Base-by-base conservation (phyloP, 371 early-diverging fungal species). In the Zopfochytrium polystomum region DNA sequence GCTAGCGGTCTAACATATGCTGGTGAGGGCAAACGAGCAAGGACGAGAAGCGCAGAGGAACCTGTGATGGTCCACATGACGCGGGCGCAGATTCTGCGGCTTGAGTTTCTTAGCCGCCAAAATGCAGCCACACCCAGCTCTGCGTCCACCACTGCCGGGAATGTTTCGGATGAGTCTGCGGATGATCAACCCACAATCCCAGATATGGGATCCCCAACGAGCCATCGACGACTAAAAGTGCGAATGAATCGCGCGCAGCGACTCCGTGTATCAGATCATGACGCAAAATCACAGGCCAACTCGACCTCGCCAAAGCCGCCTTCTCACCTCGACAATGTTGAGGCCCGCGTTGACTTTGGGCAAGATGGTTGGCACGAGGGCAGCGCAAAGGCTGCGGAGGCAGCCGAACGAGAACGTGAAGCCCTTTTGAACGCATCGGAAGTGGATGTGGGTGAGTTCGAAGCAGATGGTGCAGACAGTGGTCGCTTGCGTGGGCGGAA, bases 261-360 rank as follows among this genome's bases (percentile, higher is more conserved):
- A 43, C 49, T 65, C 4, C 27, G 65, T 3, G 26, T 58, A 2
- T 52, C 27, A 53, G 65, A 65, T 33, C 58, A 58, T 15, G 52
- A 58, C 20, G 49, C 33, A n/a, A 26, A 54, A 15, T 25, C 20
- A 18, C 38, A 38, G 38, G 11, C 11, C 11, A 11, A 7, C 11
- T 38, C 18, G 38, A 11, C 18, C 7, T 38, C 38, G 11, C 11
- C 11, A 38, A 7, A 18, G 11, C n/a, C n/a, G 25, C 57, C 63
- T 0, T 33, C 34, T 9, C 52, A 63, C 44, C 42, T 63, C 3
- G 47, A 43, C 18, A 63, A 63, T 33, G 38, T 65, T 18, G 65
- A 65, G 32, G 59, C 58, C 9, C 52, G 65, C 26, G 56, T 65
- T 29, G 54, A 65, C 35, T 58, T 58, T 58, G 65, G 65, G 6